A percentile compares a stretch with the other conserved stretches of the same genome.
Evolutionary conservation across 73 alveolate genomes (phyloP).

Genomic region (Effrenium voratum): DNA sequence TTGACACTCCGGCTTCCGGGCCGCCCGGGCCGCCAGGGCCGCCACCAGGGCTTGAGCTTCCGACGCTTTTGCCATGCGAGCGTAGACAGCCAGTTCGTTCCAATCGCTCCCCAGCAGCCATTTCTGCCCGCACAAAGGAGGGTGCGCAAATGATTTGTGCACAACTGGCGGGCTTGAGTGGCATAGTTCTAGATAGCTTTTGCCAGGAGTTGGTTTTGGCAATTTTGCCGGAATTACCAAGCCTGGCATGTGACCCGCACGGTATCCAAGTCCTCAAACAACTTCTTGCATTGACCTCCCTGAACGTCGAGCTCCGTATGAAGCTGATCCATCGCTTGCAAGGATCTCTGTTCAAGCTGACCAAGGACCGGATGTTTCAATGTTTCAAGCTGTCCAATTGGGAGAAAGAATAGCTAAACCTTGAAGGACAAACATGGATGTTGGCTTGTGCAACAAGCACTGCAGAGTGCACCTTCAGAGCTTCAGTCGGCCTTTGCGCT

Average conservation of each 20-base stretch:
- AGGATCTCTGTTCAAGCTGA: constrained; percentile 75
- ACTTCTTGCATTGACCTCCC: constrained; percentile 20
- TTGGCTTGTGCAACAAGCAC: constrained; percentile 97
- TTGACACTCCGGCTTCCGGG: background rate
- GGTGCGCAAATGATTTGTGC: constrained; percentile 35
- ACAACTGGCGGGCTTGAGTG: constrained; percentile 9
- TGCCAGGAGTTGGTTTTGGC: constrained; percentile 66
- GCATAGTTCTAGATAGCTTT: background rate
- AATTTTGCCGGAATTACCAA: constrained; percentile 80
- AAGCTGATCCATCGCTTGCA: constrained; percentile 69
- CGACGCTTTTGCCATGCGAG: background rate
- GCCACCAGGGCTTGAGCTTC: constrained; percentile 54
- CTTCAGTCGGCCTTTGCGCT: constrained; percentile 93
- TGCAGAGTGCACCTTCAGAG: constrained; percentile 95
- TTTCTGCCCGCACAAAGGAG: constrained; percentile 38
- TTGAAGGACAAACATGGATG: constrained; percentile 97
- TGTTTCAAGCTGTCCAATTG: background rate
- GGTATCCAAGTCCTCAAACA: constrained; percentile 57
- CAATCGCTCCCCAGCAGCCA: constrained; percentile 3
- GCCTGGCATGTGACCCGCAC: constrained; percentile 87
- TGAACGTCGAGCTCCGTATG: constrained; percentile 44
- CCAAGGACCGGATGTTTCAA: constrained; percentile 82
- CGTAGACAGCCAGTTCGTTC: background rate
- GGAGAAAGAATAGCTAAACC: background rate
- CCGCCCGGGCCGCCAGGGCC: constrained; percentile 10